Conservation (phyloP, 805 yeast genomes). For the Scheffersomyces lignosus region DNA sequence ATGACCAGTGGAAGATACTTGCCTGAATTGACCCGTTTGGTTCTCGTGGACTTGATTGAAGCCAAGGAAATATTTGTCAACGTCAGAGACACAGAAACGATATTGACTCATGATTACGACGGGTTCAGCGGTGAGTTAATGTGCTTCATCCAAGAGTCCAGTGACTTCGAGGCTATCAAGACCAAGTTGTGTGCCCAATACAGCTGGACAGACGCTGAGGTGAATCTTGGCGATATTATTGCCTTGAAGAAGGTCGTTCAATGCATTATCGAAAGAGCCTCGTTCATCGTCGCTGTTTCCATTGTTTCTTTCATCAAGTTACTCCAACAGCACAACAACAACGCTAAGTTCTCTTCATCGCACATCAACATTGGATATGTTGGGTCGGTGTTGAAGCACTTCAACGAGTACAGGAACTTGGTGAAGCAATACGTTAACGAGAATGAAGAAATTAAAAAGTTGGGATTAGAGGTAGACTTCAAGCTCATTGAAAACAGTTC, state of each 20-base stretch:
- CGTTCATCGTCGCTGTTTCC: conserved; percentile 42
- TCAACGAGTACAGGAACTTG: conserved; percentile 35
- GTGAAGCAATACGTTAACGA: conserved; percentile 22
- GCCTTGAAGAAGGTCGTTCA: conserved; percentile 32
- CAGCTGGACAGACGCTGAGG: conserved; percentile 16
- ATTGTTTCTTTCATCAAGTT: conserved; percentile 38
- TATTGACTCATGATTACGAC: conserved; percentile 21
- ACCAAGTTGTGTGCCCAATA: conserved; percentile 19
- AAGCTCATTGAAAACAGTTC: conserved; percentile 46
- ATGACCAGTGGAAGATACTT: conserved; percentile 57
- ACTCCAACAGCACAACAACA: conserved; percentile 22
- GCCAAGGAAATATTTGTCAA: conserved; percentile 27
- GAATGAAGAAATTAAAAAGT: conserved; percentile 19
- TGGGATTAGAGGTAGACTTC: conserved; percentile 36
- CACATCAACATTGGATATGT: conserved; percentile 46
- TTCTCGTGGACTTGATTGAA: conserved; percentile 34
- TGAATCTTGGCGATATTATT: conserved; percentile 26
- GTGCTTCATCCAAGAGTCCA: conserved; percentile 37
- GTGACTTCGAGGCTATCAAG: conserved; percentile 17
- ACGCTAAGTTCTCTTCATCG: conserved; percentile 10
- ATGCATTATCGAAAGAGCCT: conserved; percentile 44
- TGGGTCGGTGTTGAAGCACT: conserved; percentile 52
- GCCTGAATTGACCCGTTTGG: conserved; percentile 51
- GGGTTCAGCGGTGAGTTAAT: conserved; percentile 43
- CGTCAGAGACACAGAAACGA: conserved; percentile 5